These are phyloP conservation scores for Marsdenia floribunda DNA, from an alignment of 257 asterid genomes.

Conservation along the genomic window DNA sequence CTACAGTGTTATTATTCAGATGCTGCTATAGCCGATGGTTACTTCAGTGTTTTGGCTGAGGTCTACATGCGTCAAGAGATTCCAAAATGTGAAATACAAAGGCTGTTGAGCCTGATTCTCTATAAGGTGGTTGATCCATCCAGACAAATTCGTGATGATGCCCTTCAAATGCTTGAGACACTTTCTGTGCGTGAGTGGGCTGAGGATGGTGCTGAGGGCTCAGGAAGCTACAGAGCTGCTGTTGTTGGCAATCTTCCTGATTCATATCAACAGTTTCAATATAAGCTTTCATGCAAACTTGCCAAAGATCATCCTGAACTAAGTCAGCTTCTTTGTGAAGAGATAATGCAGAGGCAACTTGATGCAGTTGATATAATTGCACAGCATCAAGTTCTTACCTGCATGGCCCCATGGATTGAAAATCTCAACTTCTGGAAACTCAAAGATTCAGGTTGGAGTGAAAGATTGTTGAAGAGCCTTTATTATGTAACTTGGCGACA, in stretches of 20 bases:
- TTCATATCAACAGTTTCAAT: conserved; percentile 97
- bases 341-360: conserved; percentile 97
- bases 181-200: conserved; percentile 98
- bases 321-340: conserved; percentile 98
- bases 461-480: conserved; percentile 85
- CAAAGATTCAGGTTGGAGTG: conserved; percentile 98
- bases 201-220: conserved; percentile 85
- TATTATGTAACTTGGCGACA: conserved; percentile 98
- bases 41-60: conserved; percentile 98
- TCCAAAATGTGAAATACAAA: conserved; percentile 97
- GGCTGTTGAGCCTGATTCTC: conserved; percentile 88
- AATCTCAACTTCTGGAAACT: conserved; percentile 97
- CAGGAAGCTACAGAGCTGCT: conserved; percentile 94
- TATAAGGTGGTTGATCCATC: conserved; percentile 99
- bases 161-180: conserved; percentile 99
- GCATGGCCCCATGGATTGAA: conserved; percentile 99
- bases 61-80: conserved; percentile 99
- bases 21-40: conserved; percentile 98
- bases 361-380: conserved; percentile 99
- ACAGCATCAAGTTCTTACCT: conserved; percentile 96
- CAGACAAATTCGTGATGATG: conserved; percentile 97
- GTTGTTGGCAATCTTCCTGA: conserved; percentile 99
- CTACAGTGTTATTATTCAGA: conserved; percentile 94
- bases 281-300: conserved; percentile 98
- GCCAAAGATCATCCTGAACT: conserved; percentile 97